Conservation (phyloP, 768 basidiomycete genomes). For the Pleurotus platypus region DNA sequence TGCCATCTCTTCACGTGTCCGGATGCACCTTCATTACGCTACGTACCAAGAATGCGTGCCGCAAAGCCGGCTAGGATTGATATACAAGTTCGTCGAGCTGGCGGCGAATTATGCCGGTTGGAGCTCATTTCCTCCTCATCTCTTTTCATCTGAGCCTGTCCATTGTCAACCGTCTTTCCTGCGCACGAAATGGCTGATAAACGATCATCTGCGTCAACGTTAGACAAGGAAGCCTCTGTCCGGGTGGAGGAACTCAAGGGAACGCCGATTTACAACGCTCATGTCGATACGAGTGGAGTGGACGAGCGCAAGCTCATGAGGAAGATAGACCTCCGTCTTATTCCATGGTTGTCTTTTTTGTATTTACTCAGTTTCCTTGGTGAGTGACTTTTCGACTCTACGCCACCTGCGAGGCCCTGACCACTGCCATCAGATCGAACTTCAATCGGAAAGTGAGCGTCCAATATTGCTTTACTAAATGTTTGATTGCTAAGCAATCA, state of each 20-base stretch:
- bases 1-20: not conserved
- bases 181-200: not conserved
- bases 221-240: constrained; percentile 30
- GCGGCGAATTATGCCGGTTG: not conserved
- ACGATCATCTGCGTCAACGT: constrained; percentile 14
- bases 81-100: not conserved
- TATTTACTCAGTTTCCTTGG: constrained; percentile 69
- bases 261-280: constrained; percentile 35
- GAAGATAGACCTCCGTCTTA: constrained; percentile 64
- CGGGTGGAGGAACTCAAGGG: constrained; percentile 17
- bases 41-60: constrained; percentile 6
- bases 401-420: no score
- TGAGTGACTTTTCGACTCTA: constrained; percentile 43
- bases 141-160: not conserved
- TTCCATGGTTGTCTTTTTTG: constrained; percentile 71
- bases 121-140: not conserved
- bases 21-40: not conserved
- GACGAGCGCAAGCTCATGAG: constrained; percentile 68
- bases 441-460: constrained; percentile 47
- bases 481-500: constrained; percentile 13
- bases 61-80: constrained; percentile 4
- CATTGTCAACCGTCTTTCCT: not conserved
- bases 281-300: constrained; percentile 55
- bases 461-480: not conserved
- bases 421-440: constrained; percentile 32